Evolutionary conservation across 1,139 yeast species (phyloP).

Genomic region (Zygoascus sp.): DNA sequence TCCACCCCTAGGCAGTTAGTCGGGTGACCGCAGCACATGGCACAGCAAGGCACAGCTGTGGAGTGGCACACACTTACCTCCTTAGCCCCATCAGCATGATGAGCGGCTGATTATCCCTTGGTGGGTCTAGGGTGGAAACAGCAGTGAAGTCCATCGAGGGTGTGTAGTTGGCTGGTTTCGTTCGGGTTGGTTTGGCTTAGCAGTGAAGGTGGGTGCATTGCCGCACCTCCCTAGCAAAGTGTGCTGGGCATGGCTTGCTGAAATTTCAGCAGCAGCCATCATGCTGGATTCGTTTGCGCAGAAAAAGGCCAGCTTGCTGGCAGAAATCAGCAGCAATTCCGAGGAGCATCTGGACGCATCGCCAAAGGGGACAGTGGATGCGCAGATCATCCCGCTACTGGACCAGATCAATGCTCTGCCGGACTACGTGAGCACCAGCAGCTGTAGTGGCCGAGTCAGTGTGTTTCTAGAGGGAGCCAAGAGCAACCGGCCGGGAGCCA

Average conservation of each 20-base stretch:
- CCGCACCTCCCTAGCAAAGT: too few species aligned
- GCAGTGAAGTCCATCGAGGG: constrained; percentile 1
- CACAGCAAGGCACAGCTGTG: neutral
- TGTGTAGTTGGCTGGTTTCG: too few species aligned
- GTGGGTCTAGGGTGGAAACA: neutral
- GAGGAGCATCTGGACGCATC: constrained; percentile 58
- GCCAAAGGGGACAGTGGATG: constrained; percentile 82
- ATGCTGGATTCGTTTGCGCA: constrained; percentile 47
- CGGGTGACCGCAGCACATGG: neutral
- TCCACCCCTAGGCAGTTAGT: constrained; percentile 15
- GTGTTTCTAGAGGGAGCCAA: constrained; percentile 67
- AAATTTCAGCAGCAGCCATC: constrained; percentile 11
- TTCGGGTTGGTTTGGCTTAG: too few species aligned
- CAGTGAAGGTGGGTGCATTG: neutral
- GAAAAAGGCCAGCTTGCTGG: constrained; percentile 57
- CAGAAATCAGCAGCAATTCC: constrained; percentile 46
- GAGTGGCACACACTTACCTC: constrained; percentile 34
- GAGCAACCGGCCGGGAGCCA: constrained; percentile 59
- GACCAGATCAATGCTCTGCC: constrained; percentile 55
- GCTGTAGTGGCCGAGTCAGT: constrained; percentile 83
- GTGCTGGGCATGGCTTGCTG: too few species aligned
- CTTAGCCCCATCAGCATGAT: constrained; percentile 78
- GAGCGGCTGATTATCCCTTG: constrained; percentile 26
- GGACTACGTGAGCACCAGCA: constrained; percentile 79
- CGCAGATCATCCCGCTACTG: constrained; percentile 64